Evolutionary conservation across 495 filamentous ascomycete species (phyloP), one percentile per base, ranked within the genome.

Genomic region (Durotheca rogersii): DNA sequence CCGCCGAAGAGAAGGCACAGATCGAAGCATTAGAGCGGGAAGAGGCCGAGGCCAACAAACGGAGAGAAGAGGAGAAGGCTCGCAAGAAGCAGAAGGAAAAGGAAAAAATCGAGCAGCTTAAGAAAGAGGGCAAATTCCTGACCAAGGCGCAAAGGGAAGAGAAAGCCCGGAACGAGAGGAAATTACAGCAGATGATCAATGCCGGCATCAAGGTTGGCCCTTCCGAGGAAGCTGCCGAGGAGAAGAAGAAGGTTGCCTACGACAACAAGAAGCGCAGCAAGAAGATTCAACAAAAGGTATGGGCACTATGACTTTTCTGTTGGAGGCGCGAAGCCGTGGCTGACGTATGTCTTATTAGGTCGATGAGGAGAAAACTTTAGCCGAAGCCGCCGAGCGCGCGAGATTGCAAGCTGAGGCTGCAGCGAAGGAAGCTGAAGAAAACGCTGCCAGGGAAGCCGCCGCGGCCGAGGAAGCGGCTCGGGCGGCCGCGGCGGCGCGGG

Each of bases 21-120:
- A 68, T 83, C 52, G 89, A 87, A 53, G 89, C 89, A 56, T 74
- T 83, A 61, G 80, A 84, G 63, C 74, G 77, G 16, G 54, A 47
- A 15, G 86, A 82, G 18, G 67, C 80, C 76, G 64, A 83, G 77
- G 67, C 81, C 76, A 51, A 0, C 12, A 74, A 75, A 62, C 66
- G 69, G 16, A 72, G 48, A 43, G 72, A 74, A 49, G 89, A 88
- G 51, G 89, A 91, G 62, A 86, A 84, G 58, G 82, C 84, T 9
- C 71, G 78, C 38, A 95, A 87, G 78, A 97, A 96, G 76, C 89
- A 95, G 66, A 95, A 87, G 69, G 94, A 99, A 66, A 94, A 87
- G 69, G 87, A 96, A 69, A 92, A 81, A 74, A 90, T 95, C 53
- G 94, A 99, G 61, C 88, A 96, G 70, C 80, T 96, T 11, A 93